These are phyloP conservation scores for Phellopilus nigrolimitatus DNA, from an alignment of 1,284 basidiomycete genomes.

Conservation along the genomic window DNA sequence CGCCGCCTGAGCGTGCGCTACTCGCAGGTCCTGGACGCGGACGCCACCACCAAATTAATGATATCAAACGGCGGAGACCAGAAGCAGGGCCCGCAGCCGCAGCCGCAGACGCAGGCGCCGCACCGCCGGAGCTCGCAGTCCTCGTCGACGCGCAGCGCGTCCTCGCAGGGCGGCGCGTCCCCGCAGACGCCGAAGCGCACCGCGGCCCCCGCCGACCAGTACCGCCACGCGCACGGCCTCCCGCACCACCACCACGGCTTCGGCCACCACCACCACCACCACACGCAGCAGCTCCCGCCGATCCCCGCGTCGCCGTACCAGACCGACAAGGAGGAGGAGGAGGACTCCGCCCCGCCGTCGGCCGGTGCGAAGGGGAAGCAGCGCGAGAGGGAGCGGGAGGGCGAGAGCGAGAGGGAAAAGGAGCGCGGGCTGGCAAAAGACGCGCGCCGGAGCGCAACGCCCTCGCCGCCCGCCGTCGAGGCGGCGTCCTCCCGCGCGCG, in stretches of 20 bases:
- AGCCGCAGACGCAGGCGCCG: not conserved
- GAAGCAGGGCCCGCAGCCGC: not conserved
- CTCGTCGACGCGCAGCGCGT: not conserved
- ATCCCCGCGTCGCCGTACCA: slow-evolving; percentile 34
- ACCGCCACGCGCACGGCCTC: not conserved
- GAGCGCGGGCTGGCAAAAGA: not conserved
- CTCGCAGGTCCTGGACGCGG: slow-evolving; percentile 16
- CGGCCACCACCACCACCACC: slow-evolving; percentile 1
- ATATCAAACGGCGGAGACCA: too few species aligned
- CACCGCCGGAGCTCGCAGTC: slow-evolving; percentile 1
- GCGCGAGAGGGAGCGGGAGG: slow-evolving; percentile 6
- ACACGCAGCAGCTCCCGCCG: slow-evolving; percentile 30
- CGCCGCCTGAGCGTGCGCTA: slow-evolving; percentile 46
- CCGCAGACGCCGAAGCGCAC: slow-evolving; percentile 8
- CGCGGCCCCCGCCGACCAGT: not conserved
- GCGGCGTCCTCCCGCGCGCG: slow-evolving; percentile 36
- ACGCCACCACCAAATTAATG: not conserved
- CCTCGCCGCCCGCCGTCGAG: not conserved
- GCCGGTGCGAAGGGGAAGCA: slow-evolving; percentile 25
- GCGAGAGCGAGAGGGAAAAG: slow-evolving; percentile 26
- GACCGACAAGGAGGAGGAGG: too few species aligned
- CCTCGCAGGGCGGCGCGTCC: slow-evolving; percentile 5
- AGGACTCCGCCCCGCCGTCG: slow-evolving; percentile 33
- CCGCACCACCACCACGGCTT: slow-evolving; percentile 7
- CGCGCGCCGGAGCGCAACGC: not conserved